Evolutionary conservation across 306 rosid species (phyloP), one percentile per base, ranked within the genome.

Genomic region (Acmispon strigosus): DNA sequence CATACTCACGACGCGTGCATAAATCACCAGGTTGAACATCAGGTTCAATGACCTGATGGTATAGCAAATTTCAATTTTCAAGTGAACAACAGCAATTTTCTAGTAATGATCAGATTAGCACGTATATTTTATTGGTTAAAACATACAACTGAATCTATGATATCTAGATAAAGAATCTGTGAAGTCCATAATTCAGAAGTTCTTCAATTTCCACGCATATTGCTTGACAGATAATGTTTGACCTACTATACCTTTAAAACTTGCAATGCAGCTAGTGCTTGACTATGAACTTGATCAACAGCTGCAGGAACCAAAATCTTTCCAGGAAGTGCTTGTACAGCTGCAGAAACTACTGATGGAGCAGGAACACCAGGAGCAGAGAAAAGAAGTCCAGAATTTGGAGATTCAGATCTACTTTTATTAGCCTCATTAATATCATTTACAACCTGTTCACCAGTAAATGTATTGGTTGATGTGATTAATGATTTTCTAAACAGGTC

Each of bases 331-430:
- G 80, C 81, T 75, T 83, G 80, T 51, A 74, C 81, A 77, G 86
- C 86, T 41, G 92, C 82, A 82, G 88, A 86, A 84, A 83, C 88
- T 79, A 79, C 58, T 68, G 90, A 83, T 70, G 97, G 96, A 76
- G 96, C 96, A 76, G 92, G 96, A 55, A 88, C 80, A 45, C 96
- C 96, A 71, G 87, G 86, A 73, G 86, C 82, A 81, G 91, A 84
- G 85, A 81, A 86, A 76, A 77, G 70, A 55, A 56, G 69, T 70
- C 78, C 82, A 75, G 84, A 77, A 69, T 60, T 74, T 55, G 86
- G 68, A 71, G 82, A 66, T 77, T 81, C 84, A 68, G 86, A 76
- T 72, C 52, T 81, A 78, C 62, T 75, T 73, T 47, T 80, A 73
- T 67, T 75, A 24, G 66, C 70, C 67, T 72, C 70, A 69, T 74